Evolutionary conservation across 2,329 filamentous ascomycete genomes (phyloP), one percentile per base, ranked within the genome.

Genomic region (Endoconidiophora laricicola): DNA sequence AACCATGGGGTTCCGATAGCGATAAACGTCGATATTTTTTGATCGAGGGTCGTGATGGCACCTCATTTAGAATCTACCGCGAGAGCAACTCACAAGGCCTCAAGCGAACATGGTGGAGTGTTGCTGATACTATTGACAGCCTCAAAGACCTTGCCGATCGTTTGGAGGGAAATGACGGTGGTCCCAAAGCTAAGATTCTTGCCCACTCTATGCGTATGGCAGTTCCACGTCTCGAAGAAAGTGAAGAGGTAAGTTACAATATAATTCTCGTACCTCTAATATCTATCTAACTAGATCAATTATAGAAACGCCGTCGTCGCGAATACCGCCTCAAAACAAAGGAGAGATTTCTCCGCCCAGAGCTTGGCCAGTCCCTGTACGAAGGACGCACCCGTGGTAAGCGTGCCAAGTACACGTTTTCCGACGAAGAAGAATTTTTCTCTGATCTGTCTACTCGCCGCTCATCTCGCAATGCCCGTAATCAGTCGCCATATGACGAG

Each of bases 311-410:
- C 50, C 86, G 81, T 64, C 83, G 88, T 42, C 83, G 91, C 52
- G 91, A 98, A 59, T 96, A 98, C 60, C 81, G 91, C 14, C 77
- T 86, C 61, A 74, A 79, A 58, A 85, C 86, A 55, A 90, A 90
- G 60, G 85, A 90, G 54, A 81, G 84, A 53, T 96, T 96, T 66
- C 76, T 83, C 56, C 78, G 87, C 4, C 86, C 87, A 4, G 88
- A 94, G 58, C 81, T 83, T 7, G 87, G 87, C 3, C 93, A 90
- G 61, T 95, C 88, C 1, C 71, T 94, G 52, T 98, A 98, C 63
- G 91, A 98, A 67, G 91, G 91, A 46, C 85, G 91, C 48, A 98
- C 93, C 4, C 79, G 91, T 53, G 91, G 91, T 51, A 96, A 98
- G 70, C 83, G 90, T 54, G 83, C 94, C 67, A 93, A 88, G 64